Conservation (phyloP, 805 yeast genomes). For the Hanseniaspora taiwanica region DNA sequence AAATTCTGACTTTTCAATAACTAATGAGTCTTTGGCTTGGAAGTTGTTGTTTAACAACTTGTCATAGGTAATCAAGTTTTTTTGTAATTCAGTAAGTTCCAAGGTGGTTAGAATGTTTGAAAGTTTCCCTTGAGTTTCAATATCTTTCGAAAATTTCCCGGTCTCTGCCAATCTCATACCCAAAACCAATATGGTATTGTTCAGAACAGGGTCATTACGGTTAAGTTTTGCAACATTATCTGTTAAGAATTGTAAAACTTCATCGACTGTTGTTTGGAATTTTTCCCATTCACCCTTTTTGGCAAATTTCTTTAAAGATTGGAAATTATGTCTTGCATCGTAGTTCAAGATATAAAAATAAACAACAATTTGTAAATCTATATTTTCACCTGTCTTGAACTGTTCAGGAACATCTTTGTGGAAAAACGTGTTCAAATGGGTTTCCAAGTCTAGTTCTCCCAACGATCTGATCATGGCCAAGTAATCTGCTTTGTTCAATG, state of each 20-base stretch:
- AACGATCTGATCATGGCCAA: background rate
- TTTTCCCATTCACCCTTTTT: background rate
- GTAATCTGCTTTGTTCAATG: background rate
- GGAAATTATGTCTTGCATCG: background rate
- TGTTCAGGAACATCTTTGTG: background rate
- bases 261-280: background rate
- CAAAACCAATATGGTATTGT: background rate
- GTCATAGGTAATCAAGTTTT: background rate
- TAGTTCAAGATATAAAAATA: background rate
- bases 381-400: too few relatives aligned
- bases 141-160: background rate
- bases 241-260: background rate
- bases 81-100: background rate
- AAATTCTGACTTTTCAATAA: background rate
- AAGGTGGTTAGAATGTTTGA: background rate
- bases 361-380: too few relatives aligned
- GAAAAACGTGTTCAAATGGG: background rate
- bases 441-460: background rate
- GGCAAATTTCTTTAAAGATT: background rate
- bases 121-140: background rate
- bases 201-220: background rate
- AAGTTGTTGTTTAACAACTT: background rate
- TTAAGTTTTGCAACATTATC: background rate
- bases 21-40: background rate
- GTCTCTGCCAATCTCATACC: background rate